Evolutionary conservation across 441 rosid species (phyloP).

Genomic region (Eruca vesicaria): DNA sequence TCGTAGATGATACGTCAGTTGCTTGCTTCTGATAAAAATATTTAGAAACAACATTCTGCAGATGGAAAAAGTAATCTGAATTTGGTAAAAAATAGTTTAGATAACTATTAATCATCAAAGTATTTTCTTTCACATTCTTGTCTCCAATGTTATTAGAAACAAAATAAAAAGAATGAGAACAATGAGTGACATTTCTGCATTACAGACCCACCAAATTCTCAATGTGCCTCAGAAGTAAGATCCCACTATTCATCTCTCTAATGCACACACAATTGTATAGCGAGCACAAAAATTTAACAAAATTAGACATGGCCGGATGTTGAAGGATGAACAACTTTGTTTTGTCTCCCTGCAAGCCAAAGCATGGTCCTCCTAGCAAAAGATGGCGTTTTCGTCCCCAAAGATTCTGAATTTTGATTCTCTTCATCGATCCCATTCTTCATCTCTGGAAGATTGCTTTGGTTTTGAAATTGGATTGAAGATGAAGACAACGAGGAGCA

Average conservation of each 20-base stretch:
- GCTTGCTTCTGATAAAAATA: neutral
- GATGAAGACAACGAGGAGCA: conserved; percentile 29
- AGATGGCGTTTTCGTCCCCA: conserved; percentile 64
- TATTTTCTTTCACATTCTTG: conserved; percentile 11
- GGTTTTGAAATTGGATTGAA: conserved; percentile 50
- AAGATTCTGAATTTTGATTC: conserved; percentile 45
- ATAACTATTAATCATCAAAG: neutral
- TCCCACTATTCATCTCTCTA: neutral
- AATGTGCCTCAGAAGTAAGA: conserved; percentile 13
- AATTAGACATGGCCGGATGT: conserved; percentile 48
- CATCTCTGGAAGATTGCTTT: conserved; percentile 34
- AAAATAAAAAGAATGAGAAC: neutral
- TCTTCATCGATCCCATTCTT: conserved; percentile 48
- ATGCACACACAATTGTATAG: neutral
- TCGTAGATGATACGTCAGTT: neutral
- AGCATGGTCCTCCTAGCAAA: conserved; percentile 85
- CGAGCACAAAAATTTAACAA: conserved; percentile 9
- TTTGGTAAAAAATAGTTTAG: neutral
- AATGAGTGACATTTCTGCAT: neutral
- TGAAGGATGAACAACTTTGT: conserved; percentile 72
- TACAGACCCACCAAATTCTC: neutral
- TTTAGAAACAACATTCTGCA: conserved; percentile 28
- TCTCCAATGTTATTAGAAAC: neutral
- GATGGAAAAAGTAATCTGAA: neutral
- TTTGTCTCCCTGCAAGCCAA: conserved; percentile 82